Percentiles rank a stretch among this genome's conserved stretches.
Evolutionary conservation across 352 stramenopile genomes (phyloP).

Genomic region (Phytophthora foliorum): DNA sequence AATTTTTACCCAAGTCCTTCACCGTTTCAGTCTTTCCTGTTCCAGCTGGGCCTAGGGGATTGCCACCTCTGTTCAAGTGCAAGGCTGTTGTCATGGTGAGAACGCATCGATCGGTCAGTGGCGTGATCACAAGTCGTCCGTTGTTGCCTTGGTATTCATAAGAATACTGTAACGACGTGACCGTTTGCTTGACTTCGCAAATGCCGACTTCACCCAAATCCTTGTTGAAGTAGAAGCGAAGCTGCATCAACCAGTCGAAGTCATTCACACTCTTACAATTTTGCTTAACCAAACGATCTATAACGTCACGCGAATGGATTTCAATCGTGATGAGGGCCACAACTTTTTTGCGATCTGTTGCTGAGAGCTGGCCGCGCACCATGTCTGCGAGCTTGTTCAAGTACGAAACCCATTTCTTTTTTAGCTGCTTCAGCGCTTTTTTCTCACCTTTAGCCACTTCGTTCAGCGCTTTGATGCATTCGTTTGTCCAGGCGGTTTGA

Average conservation of each 20-base stretch:
- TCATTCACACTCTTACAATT: slow-evolving; percentile 93
- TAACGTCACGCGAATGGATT: slow-evolving; percentile 97
- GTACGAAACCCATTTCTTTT: slow-evolving; percentile 96
- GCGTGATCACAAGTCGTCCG: slow-evolving; percentile 93
- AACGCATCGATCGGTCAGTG: slow-evolving; percentile 93
- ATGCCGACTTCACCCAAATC: slow-evolving; percentile 83
- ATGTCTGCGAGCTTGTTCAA: slow-evolving; percentile 95
- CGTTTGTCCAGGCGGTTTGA: slow-evolving; percentile 93
- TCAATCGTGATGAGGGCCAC: slow-evolving; percentile 98
- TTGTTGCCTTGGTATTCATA: slow-evolving; percentile 92
- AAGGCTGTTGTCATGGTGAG: slow-evolving; percentile 95
- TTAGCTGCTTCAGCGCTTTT: slow-evolving; percentile 91
- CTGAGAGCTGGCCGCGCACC: slow-evolving; percentile 90
- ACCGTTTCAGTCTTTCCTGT: slow-evolving; percentile 96
- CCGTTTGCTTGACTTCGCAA: slow-evolving; percentile 90
- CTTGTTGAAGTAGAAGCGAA: slow-evolving; percentile 91
- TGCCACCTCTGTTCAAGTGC: slow-evolving; percentile 92
- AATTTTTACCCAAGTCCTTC: slow-evolving; percentile 95
- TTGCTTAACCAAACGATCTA: slow-evolving; percentile 95
- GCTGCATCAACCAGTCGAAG: slow-evolving; percentile 93
- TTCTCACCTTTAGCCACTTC: slow-evolving; percentile 93
- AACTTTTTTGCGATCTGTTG: slow-evolving; percentile 95
- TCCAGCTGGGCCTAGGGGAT: slow-evolving; percentile 91
- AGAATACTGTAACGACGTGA: slow-evolving; percentile 87
- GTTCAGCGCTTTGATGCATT: slow-evolving; percentile 95